These are phyloP conservation scores for Trifolium subterraneum DNA, from an alignment of 306 rosid species.

Conservation along the genomic window DNA sequence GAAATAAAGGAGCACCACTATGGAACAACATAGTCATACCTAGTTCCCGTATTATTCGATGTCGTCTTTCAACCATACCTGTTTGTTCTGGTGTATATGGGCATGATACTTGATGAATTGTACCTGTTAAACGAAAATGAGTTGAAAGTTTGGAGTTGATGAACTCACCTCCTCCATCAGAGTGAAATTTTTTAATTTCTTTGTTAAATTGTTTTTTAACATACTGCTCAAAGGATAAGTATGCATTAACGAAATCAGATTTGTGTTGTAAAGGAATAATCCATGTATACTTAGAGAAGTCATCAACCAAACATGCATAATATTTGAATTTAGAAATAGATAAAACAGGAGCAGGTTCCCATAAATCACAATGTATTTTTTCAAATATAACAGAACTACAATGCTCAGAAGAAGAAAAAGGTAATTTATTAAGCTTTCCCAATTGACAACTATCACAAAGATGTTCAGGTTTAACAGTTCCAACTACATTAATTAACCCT, in stretches of 20 bases:
- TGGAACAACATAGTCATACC: slow-evolving; percentile 13
- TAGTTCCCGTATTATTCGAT: neutral
- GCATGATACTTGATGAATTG: neutral
- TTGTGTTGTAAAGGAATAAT: neutral
- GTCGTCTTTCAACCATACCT: slow-evolving; percentile 4
- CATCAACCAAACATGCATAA: neutral
- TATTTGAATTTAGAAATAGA: neutral
- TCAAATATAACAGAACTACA: neutral
- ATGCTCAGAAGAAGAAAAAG: neutral
- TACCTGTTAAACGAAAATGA: neutral
- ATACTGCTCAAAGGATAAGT: neutral
- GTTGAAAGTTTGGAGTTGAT: neutral
- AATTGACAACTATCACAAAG: neutral
- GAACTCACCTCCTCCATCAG: neutral
- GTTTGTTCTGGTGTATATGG: neutral
- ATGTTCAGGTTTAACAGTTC: neutral
- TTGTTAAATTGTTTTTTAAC: neutral
- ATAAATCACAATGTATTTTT: neutral
- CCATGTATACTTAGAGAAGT: neutral
- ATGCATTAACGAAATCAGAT: neutral
- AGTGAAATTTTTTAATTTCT: neutral
- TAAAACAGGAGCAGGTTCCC: neutral
- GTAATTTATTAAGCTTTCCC: neutral
- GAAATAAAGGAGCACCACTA: neutral
- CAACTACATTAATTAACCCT: neutral